A percentile compares a stretch with the other conserved stretches of the same genome.
Evolutionary conservation across 1,139 yeast species (phyloP).

Genomic region (Diutina pseudorugosa): DNA sequence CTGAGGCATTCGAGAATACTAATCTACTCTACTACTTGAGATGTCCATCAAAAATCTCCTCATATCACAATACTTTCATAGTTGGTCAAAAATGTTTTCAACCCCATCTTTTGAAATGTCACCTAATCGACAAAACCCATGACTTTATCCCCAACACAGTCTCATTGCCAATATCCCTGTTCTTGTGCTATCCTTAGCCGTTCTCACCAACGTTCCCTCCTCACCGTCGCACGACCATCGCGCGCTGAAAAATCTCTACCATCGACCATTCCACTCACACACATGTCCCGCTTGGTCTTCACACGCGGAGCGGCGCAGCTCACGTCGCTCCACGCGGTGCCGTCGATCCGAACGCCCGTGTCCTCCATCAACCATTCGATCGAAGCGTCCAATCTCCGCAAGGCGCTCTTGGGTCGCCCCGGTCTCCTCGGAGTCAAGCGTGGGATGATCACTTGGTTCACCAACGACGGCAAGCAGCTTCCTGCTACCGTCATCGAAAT

Average conservation of each 20-base stretch:
- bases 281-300: conserved; percentile 7
- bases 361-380: conserved; percentile 41
- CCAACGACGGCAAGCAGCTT: conserved; percentile 50
- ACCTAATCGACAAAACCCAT: no score
- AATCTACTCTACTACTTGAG: no score
- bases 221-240: conserved; percentile 1
- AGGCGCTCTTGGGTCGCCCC: conserved; percentile 60
- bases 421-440: conserved; percentile 76
- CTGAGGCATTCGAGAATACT: no score
- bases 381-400: conserved; percentile 48
- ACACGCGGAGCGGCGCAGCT: conserved; percentile 34
- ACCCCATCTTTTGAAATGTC: no score
- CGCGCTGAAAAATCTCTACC: background rate
- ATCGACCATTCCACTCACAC: background rate
- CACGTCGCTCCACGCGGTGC: conserved; percentile 41
- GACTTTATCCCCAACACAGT: no score
- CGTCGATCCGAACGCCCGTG: conserved; percentile 31
- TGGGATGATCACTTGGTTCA: conserved; percentile 85
- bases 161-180: no score
- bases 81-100: no score
- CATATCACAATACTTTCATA: no score
- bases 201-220: no score
- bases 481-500: conserved; percentile 84
- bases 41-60: no score
- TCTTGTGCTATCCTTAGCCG: no score